Evolutionary conservation across 1,139 yeast species (phyloP).

Genomic region (Geotrichum cucujoidarum): DNA sequence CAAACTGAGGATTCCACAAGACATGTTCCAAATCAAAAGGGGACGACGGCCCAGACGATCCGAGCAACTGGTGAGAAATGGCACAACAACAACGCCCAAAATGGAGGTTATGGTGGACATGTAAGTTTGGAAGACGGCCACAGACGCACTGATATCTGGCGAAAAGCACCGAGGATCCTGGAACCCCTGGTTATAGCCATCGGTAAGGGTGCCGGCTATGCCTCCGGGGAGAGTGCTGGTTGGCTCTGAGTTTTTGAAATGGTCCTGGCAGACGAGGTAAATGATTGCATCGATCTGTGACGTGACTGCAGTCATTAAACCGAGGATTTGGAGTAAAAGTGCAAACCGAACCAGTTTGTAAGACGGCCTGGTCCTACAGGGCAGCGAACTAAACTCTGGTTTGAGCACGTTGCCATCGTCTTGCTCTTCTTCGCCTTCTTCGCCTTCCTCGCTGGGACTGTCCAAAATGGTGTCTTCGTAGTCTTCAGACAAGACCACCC

Average conservation of each 20-base stretch:
- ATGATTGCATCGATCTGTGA: slow-evolving; percentile 28
- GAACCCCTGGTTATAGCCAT: background rate
- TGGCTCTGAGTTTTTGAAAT: slow-evolving; percentile 19
- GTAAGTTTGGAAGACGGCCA: slow-evolving; percentile 29
- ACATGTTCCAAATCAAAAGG: slow-evolving; percentile 36
- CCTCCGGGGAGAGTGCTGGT: slow-evolving; percentile 2
- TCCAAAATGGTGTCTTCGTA: no score
- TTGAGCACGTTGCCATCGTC: slow-evolving; percentile 5
- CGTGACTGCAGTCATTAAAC: slow-evolving; percentile 25
- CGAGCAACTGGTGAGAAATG: slow-evolving; percentile 52
- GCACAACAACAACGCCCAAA: slow-evolving; percentile 27
- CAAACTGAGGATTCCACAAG: slow-evolving; percentile 33
- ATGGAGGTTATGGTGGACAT: slow-evolving; percentile 24
- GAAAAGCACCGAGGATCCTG: slow-evolving; percentile 29
- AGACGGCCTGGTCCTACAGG: slow-evolving; percentile 22
- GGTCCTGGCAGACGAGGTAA: slow-evolving; percentile 26
- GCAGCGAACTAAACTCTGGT: slow-evolving; percentile 16
- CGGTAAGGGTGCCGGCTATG: slow-evolving; percentile 1
- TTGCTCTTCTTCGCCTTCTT: background rate
- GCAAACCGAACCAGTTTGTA: slow-evolving; percentile 20
- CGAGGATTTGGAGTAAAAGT: slow-evolving; percentile 22
- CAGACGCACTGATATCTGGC: slow-evolving; percentile 27
- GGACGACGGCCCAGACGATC: slow-evolving; percentile 62
- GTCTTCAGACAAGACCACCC: no score
- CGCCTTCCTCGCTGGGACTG: background rate